Evolutionary conservation across 2,329 filamentous ascomycete species (phyloP), one percentile per base, ranked within the genome.

Genomic region (Penicillium sp.): DNA sequence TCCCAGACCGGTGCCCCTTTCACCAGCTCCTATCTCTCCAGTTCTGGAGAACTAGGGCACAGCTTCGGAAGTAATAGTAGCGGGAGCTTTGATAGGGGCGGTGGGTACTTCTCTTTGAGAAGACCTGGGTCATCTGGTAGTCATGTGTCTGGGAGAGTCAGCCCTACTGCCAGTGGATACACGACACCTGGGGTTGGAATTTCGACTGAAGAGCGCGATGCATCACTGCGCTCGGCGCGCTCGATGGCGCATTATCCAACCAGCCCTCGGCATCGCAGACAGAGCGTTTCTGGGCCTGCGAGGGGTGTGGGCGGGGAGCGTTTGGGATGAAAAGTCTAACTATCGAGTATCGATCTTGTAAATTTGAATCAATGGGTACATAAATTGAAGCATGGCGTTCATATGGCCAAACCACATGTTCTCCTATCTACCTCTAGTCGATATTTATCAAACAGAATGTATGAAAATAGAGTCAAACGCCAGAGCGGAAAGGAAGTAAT

Each of bases 181-280:
- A 59, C 56, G 8, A 65, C 67, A 0, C 63, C 66, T 1, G 58
- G 58, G 1, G 47, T 48, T 21, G 55, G 50, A 8, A 24, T 52
- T 3, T 60, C 62, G 11, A 40, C 51, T 4, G 67, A 67, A 22
- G 67, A 66, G n/a, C 60, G 59, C 5, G 51, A 54, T 47, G 44
- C 52, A 11, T 42, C 54, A 8, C 43, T 56, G 10, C 56, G 58
- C 13, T 44, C 59, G n/a, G 57, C 57, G 16, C 54, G 63, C 2
- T 49, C 61, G n/a, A 63, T 68, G 55, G 59, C 60, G 16, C 65
- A 68, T 56, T 66, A 69, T 57, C 56, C 62, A 32, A 58, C 58
- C 5, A 60, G 67, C 5, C 55, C 62, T 34, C 59, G 65, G 11
- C 58, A 65, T 55, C 63, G 66, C 21, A 61, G 65, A 44, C 56